Percentiles rank a stretch among this genome's conserved stretches.
These are phyloP conservation scores for Phaeosphaeriaceae sp. DNA, from an alignment of 2,329 filamentous ascomycete genomes.

Conservation along the genomic window DNA sequence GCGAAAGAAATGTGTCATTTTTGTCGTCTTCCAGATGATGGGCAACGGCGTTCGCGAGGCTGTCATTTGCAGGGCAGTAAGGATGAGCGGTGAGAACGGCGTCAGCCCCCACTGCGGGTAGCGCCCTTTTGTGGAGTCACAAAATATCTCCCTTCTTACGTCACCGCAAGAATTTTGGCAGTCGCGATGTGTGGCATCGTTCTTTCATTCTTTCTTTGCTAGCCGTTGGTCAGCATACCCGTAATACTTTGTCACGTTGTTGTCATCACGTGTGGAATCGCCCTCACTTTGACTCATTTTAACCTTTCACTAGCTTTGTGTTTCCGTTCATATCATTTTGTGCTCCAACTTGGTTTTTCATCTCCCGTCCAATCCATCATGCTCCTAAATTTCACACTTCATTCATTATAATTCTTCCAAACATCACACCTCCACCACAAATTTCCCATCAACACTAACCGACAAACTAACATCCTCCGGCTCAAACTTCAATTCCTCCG, in stretches of 20 bases:
- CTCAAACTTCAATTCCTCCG: conserved; percentile 12
- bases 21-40: neutral
- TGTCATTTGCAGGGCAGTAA: neutral
- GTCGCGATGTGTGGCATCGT: neutral
- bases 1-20: neutral
- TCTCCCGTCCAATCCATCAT: no score
- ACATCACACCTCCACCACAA: conserved; percentile 9
- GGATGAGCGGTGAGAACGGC: neutral
- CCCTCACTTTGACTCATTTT: no score
- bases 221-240: no score
- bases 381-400: no score
- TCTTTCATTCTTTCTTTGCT: neutral
- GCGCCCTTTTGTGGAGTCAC: neutral
- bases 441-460: conserved; percentile 12
- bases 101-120: neutral
- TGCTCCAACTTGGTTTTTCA: no score
- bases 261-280: no score
- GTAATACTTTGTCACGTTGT: no score
- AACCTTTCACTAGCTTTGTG: no score
- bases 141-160: neutral
- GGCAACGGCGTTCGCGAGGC: neutral
- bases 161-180: neutral
- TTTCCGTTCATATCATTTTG: no score
- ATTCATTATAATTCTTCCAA: no score
- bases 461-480: conserved; percentile 16